A percentile compares a stretch with the other conserved stretches of the same genome.
Conservation (phyloP, 306 rosid genomes). For the Medicago arabica region DNA sequence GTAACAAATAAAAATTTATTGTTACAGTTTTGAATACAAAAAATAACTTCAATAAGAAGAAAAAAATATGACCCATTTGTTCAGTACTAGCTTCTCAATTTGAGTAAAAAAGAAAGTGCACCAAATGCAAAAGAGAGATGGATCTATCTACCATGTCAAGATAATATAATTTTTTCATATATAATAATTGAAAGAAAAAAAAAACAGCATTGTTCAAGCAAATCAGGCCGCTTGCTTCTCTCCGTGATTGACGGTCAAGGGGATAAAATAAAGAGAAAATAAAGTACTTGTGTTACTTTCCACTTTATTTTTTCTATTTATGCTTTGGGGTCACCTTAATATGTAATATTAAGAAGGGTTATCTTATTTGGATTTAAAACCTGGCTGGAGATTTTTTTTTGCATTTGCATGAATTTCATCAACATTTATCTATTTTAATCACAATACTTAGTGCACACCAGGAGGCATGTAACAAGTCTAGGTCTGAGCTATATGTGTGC, state of each 20-base stretch:
- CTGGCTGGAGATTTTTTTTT: background rate
- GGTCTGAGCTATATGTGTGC: background rate
- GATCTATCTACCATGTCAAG: background rate
- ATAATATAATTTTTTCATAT: background rate
- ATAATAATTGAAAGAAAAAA: background rate
- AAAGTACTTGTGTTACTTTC: slow-evolving; percentile 25
- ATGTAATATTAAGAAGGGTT: background rate
- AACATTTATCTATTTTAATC: background rate
- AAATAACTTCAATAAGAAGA: too few species aligned
- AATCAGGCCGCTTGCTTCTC: slow-evolving; percentile 12
- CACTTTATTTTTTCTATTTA: slow-evolving; percentile 20
- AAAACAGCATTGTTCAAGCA: slow-evolving; percentile 10
- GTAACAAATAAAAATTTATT: too few species aligned
- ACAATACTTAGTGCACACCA: background rate
- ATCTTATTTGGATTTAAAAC: background rate
- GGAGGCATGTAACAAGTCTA: slow-evolving; percentile 5
- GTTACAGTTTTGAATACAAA: background rate
- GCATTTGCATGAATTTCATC: slow-evolving; percentile 13
- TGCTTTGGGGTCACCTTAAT: background rate
- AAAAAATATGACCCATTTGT: too few species aligned
- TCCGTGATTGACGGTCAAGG: slow-evolving; percentile 40
- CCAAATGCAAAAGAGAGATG: too few species aligned
- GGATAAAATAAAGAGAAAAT: background rate
- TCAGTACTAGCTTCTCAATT: too few species aligned
- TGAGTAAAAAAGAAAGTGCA: too few species aligned